Evolutionary conservation across 305 asterid genomes (phyloP).

Genomic region (Caryopteris hybrid): DNA sequence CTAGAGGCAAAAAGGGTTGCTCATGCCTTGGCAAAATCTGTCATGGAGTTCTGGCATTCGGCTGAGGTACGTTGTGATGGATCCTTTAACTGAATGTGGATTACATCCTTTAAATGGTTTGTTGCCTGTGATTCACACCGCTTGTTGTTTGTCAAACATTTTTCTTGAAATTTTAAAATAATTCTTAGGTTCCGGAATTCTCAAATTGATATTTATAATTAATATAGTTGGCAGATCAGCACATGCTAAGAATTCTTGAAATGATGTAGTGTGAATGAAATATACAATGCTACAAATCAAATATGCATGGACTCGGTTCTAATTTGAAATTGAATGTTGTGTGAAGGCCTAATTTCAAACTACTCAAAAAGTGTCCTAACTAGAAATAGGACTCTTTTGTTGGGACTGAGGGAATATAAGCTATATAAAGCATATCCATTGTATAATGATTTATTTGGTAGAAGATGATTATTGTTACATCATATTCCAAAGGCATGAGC

Average conservation of each 20-base stretch:
- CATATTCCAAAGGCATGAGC: slow-evolving; percentile 6
- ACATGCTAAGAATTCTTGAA: slow-evolving; percentile 10
- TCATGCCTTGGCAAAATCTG: slow-evolving; percentile 62
- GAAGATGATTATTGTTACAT: slow-evolving; percentile 11
- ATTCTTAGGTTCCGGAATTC: not conserved
- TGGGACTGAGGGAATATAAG: too few species aligned
- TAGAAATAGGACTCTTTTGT: too few species aligned
- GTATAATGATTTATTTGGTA: not conserved
- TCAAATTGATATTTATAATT: not conserved
- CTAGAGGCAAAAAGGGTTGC: slow-evolving; percentile 61
- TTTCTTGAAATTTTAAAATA: not conserved
- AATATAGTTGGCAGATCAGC: slow-evolving; percentile 1
- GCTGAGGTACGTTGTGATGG: slow-evolving; percentile 48
- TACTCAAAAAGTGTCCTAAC: too few species aligned
- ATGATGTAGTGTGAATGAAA: slow-evolving; percentile 2
- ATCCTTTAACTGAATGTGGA: slow-evolving; percentile 13
- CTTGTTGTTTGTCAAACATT: slow-evolving; percentile 7
- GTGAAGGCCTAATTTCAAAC: not conserved
- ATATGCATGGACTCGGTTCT: not conserved
- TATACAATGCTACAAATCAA: not conserved
- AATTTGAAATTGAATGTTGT: not conserved
- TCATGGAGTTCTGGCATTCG: slow-evolving; percentile 79
- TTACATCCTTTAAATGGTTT: not conserved
- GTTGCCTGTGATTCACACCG: slow-evolving; percentile 10
- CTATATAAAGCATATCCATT: not conserved